These are phyloP conservation scores for Ustilago trichophora DNA, from an alignment of 1,284 basidiomycete species.

Conservation along the genomic window DNA sequence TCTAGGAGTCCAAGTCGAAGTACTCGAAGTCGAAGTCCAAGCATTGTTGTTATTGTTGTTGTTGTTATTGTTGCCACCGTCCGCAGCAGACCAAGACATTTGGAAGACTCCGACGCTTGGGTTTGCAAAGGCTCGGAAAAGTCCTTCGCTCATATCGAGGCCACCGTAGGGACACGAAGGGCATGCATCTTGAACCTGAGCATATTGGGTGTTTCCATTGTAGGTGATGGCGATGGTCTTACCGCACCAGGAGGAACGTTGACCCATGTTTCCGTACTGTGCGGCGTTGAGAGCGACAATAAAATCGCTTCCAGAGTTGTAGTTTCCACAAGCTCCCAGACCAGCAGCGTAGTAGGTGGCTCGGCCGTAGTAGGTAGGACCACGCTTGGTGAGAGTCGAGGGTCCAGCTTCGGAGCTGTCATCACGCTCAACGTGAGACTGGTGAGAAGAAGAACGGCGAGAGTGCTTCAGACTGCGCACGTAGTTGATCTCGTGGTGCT, in stretches of 20 bases:
- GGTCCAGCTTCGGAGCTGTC: slow-evolving; percentile 5
- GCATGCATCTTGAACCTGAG: slow-evolving; percentile 77
- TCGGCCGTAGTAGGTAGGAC: slow-evolving; percentile 22
- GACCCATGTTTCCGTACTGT: slow-evolving; percentile 44
- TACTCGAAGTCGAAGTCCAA: background rate
- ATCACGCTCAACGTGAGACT: background rate
- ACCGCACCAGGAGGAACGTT: slow-evolving; percentile 69
- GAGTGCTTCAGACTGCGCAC: slow-evolving; percentile 33
- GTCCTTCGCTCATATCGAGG: slow-evolving; percentile 79
- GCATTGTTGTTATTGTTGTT: slow-evolving; percentile 7
- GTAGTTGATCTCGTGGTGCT: slow-evolving; percentile 6
- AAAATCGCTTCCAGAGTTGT: slow-evolving; percentile 33
- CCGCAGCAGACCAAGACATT: slow-evolving; percentile 47
- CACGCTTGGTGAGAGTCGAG: slow-evolving; percentile 26
- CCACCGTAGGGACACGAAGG: slow-evolving; percentile 77
- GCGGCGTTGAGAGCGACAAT: slow-evolving; percentile 48
- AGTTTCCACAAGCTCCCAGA: slow-evolving; percentile 43
- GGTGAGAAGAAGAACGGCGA: slow-evolving; percentile 6
- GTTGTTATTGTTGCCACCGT: slow-evolving; percentile 18
- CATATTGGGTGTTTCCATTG: slow-evolving; percentile 71
- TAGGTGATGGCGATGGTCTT: slow-evolving; percentile 74
- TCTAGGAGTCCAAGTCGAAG: slow-evolving; percentile 9
- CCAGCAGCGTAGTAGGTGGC: slow-evolving; percentile 47
- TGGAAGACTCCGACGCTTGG: slow-evolving; percentile 45
- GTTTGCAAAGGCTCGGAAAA: slow-evolving; percentile 71